A percentile compares a stretch with the other conserved stretches of the same genome.
Conservation (phyloP, 148 eudicot species). For the Rheum nobile region DNA sequence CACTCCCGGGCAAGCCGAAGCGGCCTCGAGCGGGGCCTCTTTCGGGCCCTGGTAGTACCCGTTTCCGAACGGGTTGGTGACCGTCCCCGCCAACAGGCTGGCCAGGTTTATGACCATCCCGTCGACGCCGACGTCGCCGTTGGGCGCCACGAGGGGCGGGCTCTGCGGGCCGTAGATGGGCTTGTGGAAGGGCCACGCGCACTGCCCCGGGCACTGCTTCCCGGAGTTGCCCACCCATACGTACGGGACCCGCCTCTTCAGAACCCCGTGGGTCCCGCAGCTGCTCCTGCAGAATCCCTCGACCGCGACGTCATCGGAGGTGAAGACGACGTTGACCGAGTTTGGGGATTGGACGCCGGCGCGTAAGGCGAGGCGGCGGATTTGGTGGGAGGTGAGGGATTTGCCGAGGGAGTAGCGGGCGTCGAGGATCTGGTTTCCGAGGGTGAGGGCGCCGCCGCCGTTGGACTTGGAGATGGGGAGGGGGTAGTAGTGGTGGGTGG, state of each 20-base stretch:
- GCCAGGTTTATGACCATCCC: slow-evolving; percentile 50
- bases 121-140: slow-evolving; percentile 42
- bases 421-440: not conserved
- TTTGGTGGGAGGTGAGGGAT: not conserved
- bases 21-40: slow-evolving; percentile 40
- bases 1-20: slow-evolving; percentile 43
- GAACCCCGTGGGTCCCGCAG: not conserved
- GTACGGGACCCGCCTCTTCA: not conserved
- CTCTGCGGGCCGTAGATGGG: slow-evolving; percentile 60
- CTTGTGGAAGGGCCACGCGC: slow-evolving; percentile 42
- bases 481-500: not conserved
- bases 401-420: slow-evolving; percentile 1
- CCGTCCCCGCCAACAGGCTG: slow-evolving; percentile 33
- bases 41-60: slow-evolving; percentile 49
- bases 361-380: not conserved
- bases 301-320: not conserved
- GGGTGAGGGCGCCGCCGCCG: not conserved
- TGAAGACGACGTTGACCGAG: not conserved
- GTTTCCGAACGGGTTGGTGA: slow-evolving; percentile 44
- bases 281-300: not conserved
- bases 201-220: not conserved
- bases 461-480: not conserved
- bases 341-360: not conserved
- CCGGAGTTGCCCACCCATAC: not conserved
- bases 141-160: slow-evolving; percentile 38